Conservation (phyloP, 371 early-diverging fungal species). For the Neoconidiobolus thromboides region DNA sequence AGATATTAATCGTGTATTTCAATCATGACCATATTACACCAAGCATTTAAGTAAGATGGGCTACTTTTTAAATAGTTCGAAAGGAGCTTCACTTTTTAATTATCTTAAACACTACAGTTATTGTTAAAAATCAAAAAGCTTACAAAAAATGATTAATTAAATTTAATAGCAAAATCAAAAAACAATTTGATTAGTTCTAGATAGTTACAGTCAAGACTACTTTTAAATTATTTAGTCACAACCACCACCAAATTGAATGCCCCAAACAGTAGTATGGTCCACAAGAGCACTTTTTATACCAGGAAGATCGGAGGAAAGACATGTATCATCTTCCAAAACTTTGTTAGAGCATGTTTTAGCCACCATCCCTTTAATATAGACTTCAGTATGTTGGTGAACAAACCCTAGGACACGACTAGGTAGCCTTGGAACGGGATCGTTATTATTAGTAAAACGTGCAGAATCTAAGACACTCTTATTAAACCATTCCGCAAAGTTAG, state of each 20-base stretch:
- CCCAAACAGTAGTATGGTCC: not conserved
- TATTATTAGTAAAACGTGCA: conserved; percentile 20
- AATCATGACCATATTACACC: too few relatives aligned
- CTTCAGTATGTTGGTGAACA: conserved; percentile 20
- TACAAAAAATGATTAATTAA: too few relatives aligned
- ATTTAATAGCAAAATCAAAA: too few relatives aligned
- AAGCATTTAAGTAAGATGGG: too few relatives aligned
- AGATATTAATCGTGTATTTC: too few relatives aligned
- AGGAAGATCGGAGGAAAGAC: not conserved
- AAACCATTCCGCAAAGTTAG: conserved; percentile 19
- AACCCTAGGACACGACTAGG: conserved; percentile 24
- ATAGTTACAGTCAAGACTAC: too few relatives aligned
- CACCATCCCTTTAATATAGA: conserved; percentile 14
- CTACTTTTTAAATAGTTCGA: too few relatives aligned
- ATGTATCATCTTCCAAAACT: not conserved
- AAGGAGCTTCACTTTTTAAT: too few relatives aligned
- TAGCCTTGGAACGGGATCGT: conserved; percentile 27
- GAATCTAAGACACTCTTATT: conserved; percentile 13
- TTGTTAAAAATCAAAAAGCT: too few relatives aligned
- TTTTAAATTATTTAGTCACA: too few relatives aligned
- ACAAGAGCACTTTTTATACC: not conserved
- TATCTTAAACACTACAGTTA: too few relatives aligned
- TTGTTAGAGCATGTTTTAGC: not conserved
- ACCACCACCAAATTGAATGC: not conserved
- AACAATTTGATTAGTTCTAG: too few relatives aligned